These are phyloP conservation scores for Fusarium sp. DNA, from an alignment of 2,329 filamentous ascomycete genomes.

Conservation along the genomic window DNA sequence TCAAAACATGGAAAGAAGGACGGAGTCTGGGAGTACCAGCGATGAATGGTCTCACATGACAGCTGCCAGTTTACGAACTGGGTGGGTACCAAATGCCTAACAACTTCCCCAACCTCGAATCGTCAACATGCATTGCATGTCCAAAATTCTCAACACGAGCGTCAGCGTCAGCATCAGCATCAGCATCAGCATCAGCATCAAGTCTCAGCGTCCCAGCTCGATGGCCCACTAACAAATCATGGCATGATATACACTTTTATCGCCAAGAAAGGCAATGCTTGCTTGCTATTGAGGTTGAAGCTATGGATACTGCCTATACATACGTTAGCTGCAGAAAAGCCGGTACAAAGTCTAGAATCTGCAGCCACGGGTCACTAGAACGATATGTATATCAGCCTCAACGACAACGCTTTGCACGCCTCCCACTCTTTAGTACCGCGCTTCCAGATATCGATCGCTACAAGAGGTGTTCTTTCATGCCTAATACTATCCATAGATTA, in stretches of 20 bases:
- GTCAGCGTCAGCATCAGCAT: neutral
- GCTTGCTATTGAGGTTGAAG: neutral
- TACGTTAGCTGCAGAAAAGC: neutral
- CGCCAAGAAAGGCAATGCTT: neutral
- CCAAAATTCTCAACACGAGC: neutral
- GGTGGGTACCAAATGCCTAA: neutral
- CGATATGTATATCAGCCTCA: neutral
- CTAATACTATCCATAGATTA: neutral
- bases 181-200: too few species aligned
- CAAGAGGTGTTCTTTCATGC: neutral
- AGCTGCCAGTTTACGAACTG: constrained; percentile 6
- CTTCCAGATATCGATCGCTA: neutral
- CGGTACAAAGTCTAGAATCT: neutral
- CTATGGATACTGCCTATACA: neutral
- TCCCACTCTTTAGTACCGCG: neutral
- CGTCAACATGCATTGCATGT: constrained; percentile 11
- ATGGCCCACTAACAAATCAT: constrained; percentile 3
- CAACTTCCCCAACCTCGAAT: neutral
- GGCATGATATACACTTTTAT: neutral
- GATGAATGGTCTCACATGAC: constrained; percentile 18
- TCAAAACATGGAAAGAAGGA: neutral
- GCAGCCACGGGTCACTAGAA: too few species aligned
- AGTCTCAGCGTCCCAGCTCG: neutral
- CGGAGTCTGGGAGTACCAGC: too few species aligned
- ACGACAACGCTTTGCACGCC: neutral